These are phyloP conservation scores for Grosmannia clavigera DNA, from an alignment of 2,329 filamentous ascomycete species.

Conservation along the genomic window DNA sequence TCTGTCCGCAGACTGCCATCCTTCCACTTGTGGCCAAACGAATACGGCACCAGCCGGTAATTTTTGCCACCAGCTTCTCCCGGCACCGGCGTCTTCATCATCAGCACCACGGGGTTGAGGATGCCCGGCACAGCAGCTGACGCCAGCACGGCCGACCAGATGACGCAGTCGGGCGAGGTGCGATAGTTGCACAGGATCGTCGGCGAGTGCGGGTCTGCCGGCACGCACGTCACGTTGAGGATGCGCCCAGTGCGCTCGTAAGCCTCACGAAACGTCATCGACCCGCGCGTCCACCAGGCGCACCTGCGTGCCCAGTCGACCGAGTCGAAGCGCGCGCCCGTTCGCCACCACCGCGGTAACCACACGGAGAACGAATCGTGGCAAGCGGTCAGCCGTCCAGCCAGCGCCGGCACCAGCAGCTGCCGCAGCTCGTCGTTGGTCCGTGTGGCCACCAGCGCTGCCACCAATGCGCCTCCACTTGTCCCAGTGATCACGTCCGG, in stretches of 20 bases:
- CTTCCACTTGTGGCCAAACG: slow-evolving; percentile 98
- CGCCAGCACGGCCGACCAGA: slow-evolving; percentile 92
- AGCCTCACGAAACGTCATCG: slow-evolving; percentile 87
- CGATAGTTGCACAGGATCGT: slow-evolving; percentile 92
- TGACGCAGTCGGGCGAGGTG: slow-evolving; percentile 90
- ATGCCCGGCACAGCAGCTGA: slow-evolving; percentile 95
- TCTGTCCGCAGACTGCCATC: slow-evolving; percentile 90
- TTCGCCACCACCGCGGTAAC: slow-evolving; percentile 77
- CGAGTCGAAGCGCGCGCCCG: slow-evolving; percentile 87
- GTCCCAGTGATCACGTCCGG: slow-evolving; percentile 95
- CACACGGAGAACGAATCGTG: slow-evolving; percentile 65
- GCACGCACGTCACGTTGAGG: slow-evolving; percentile 90
- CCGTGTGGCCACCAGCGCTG: slow-evolving; percentile 73
- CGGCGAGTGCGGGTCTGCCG: slow-evolving; percentile 85
- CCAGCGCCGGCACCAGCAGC: slow-evolving; percentile 77
- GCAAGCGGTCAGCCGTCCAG: slow-evolving; percentile 73
- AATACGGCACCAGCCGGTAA: slow-evolving; percentile 73
- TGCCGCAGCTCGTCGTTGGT: slow-evolving; percentile 84
- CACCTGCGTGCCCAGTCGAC: slow-evolving; percentile 79
- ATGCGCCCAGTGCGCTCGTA: slow-evolving; percentile 90
- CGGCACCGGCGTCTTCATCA: slow-evolving; percentile 58
- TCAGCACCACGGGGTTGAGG: slow-evolving; percentile 84
- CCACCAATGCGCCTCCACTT: slow-evolving; percentile 83
- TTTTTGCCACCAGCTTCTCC: background rate
- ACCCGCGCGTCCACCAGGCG: slow-evolving; percentile 83